These are phyloP conservation scores for Mrakia frigida DNA, from an alignment of 768 basidiomycete species.

Conservation along the genomic window DNA sequence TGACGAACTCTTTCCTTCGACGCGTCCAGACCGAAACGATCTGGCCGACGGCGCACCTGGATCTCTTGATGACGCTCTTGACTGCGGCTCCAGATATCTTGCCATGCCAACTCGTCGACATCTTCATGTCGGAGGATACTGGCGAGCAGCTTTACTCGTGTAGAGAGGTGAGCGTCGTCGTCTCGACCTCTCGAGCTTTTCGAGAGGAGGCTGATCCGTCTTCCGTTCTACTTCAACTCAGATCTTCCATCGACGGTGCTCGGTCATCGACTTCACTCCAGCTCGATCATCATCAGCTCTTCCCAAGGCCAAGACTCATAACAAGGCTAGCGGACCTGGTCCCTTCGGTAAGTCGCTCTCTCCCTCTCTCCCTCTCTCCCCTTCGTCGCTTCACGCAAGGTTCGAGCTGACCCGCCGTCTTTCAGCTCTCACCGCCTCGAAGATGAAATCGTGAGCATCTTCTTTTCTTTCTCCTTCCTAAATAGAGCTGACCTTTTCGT, in stretches of 20 bases:
- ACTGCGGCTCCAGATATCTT: slow-evolving; percentile 2
- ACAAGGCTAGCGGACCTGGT: neutral
- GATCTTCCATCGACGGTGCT: neutral
- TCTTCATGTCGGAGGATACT: slow-evolving; percentile 4
- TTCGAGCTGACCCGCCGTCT: too few species aligned
- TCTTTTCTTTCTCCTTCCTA: neutral
- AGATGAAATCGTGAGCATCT: neutral
- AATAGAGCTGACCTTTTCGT: neutral
- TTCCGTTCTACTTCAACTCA: neutral
- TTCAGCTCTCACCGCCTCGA: neutral
- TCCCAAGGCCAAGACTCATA: neutral
- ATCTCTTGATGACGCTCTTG: slow-evolving; percentile 15
- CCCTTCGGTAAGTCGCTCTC: neutral
- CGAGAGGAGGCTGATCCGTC: neutral
- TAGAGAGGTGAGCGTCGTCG: slow-evolving; percentile 7
- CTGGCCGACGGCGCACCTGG: slow-evolving; percentile 23
- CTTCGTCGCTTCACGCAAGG: too few species aligned
- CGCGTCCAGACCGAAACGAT: neutral
- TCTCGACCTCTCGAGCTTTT: neutral
- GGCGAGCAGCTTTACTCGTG: slow-evolving; percentile 12
- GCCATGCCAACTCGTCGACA: slow-evolving; percentile 26
- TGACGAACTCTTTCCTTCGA: neutral
- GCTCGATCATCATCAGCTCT: neutral
- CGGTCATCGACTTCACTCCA: neutral
- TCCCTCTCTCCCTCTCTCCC: neutral